Base-by-base conservation (phyloP, 1,284 basidiomycete species). In the Ceratobasidium papillatum region DNA sequence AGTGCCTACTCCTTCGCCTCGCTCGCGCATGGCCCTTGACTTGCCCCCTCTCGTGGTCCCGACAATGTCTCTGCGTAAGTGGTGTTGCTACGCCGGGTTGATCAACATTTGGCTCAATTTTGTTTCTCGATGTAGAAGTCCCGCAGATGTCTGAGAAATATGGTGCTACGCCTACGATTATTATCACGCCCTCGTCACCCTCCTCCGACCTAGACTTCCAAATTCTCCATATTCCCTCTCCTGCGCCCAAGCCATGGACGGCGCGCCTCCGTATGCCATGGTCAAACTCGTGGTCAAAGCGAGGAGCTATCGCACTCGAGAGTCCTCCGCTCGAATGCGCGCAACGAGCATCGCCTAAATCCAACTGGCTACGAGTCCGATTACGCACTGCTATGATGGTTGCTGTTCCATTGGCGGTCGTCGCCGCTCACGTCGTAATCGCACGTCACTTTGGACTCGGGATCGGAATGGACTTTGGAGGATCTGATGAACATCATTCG, bases 181-280 rank as follows among this genome's bases (percentile, higher is more conserved):
- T 74, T 43, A 74, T 74, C 30, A 74, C 72, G 25, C 72, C 72
- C 36, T 74, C 72, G 17, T 74, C 72, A 4, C 72, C 72, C 34
- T 74, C 72, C 32, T 74, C 72, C 19, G 72, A 74, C 25, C 72
- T 74, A n/a, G 72, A 74, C 72, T 74, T 74, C 52, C 61, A 74
- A 19, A 64, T 74, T 38, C 61, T 74, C 30, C 72, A 74, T 41
- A 43, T 74, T 14, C 61, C 72, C 0, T 14, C 61, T 11, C 72
- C 61, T 3, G 17, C 59, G 19, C 49, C 61, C 25, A 74, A 65
- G 43, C 61, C 72, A 45, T 74, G 72, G 72, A 14, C 49, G 9
- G 52, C 61, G 7, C 72, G 72, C 51, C 62, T 74, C 25, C 72
- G 72, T 32, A 45, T 74, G 61, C 72, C 72, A 22, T 74, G 72